Conservation (phyloP, 306 rosid genomes). For the Cicer judaicum region DNA sequence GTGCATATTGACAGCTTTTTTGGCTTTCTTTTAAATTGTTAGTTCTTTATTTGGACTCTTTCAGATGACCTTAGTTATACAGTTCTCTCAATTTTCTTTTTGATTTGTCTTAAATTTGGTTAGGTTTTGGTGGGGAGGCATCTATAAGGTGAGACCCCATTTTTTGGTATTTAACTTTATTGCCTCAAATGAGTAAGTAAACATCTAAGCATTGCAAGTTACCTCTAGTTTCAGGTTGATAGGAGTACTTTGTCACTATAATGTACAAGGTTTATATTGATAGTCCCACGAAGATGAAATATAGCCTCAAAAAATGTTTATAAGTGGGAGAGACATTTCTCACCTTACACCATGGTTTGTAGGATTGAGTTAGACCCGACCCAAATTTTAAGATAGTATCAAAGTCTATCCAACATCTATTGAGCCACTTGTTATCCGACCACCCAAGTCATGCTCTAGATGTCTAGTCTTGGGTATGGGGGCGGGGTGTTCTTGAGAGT, state of each 20-base stretch:
- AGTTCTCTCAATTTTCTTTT: slow-evolving; percentile 24
- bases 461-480: too few species aligned
- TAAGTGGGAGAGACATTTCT: too few species aligned
- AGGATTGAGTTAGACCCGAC: too few species aligned
- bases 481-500: too few species aligned
- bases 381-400: too few species aligned
- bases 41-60: slow-evolving; percentile 4
- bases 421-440: too few species aligned
- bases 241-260: neutral
- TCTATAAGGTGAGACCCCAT: slow-evolving; percentile 62
- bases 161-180: slow-evolving; percentile 2
- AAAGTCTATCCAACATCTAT: too few species aligned
- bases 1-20: slow-evolving; percentile 44
- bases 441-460: too few species aligned
- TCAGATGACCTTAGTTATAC: slow-evolving; percentile 6
- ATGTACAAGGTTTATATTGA: neutral
- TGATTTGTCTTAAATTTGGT: slow-evolving; percentile 41
- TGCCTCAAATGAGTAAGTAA: slow-evolving; percentile 28
- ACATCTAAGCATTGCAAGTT: slow-evolving; percentile 33
- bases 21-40: slow-evolving; percentile 14
- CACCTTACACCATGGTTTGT: too few species aligned
- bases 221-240: neutral
- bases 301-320: too few species aligned
- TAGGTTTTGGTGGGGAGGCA: slow-evolving; percentile 93
- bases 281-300: too few species aligned